Conservation (phyloP, 2,329 filamentous ascomycete species). For the Aureobasidium leucospermi region DNA sequence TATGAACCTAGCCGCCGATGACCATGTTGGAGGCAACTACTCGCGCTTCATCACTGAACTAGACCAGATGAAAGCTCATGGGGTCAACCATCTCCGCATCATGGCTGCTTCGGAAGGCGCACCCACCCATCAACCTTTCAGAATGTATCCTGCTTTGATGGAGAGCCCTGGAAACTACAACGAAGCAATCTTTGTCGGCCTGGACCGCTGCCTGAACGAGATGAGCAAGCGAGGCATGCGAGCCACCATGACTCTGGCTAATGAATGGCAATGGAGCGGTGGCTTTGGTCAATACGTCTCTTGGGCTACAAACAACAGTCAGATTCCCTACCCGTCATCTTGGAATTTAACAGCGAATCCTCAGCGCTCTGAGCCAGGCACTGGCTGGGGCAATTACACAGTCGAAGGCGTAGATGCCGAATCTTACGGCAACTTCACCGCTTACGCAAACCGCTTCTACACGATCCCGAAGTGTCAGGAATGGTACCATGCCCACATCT, state of each 20-base stretch:
- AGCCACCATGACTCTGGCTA: slow-evolving; percentile 33
- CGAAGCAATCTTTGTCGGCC: slow-evolving; percentile 30
- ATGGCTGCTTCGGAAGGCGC: slow-evolving; percentile 35
- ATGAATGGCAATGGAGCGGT: slow-evolving; percentile 36
- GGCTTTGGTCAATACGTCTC: slow-evolving; percentile 33
- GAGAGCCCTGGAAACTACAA: slow-evolving; percentile 32
- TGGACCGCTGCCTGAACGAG: slow-evolving; percentile 33
- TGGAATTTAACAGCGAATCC: slow-evolving; percentile 33
- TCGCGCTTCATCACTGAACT: slow-evolving; percentile 32
- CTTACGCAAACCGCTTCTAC: slow-evolving; percentile 31
- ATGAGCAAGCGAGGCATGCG: slow-evolving; percentile 34
- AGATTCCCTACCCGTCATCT: slow-evolving; percentile 31
- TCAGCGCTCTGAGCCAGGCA: slow-evolving; percentile 26
- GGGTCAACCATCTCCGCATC: slow-evolving; percentile 34
- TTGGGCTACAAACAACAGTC: slow-evolving; percentile 28
- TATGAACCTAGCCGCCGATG: slow-evolving; percentile 32
- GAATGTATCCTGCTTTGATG: slow-evolving; percentile 33
- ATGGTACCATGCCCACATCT: slow-evolving; percentile 33
- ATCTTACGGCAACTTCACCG: slow-evolving; percentile 23
- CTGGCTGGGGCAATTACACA: slow-evolving; percentile 35
- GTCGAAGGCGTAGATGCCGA: slow-evolving; percentile 28
- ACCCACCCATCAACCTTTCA: slow-evolving; percentile 32
- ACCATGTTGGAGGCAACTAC: slow-evolving; percentile 30
- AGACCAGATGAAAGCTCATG: slow-evolving; percentile 34
- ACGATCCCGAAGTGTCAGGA: slow-evolving; percentile 28